Evolutionary conservation across 176 grass and related monocot genomes (phyloP).

Genomic region (Juncus inflexus): DNA sequence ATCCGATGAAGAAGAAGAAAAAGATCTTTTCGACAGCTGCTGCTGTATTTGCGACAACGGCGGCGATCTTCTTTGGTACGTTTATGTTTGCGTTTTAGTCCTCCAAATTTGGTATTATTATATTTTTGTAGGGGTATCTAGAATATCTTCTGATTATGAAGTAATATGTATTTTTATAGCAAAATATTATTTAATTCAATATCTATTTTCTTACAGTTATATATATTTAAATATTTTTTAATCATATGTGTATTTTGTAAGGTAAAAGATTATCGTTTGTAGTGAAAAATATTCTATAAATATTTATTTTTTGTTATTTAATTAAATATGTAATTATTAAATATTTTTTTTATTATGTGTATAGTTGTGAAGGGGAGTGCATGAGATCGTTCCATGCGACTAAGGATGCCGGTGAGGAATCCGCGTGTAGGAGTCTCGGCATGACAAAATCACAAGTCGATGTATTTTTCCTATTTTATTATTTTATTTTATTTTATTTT

Average conservation of each 20-base stretch:
- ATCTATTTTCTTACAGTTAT: too few species aligned
- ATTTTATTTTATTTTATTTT: constrained; percentile 20
- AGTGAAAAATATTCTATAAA: constrained; percentile 11
- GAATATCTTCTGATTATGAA: not conserved
- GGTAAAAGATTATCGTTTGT: not conserved
- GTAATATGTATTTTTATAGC: not conserved
- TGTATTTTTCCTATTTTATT: constrained; percentile 35
- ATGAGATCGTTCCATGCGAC: constrained; percentile 97
- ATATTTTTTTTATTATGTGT: constrained; percentile 19
- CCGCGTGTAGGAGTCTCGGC: constrained; percentile 59
- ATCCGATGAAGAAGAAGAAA: constrained; percentile 73
- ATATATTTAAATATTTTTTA: not conserved
- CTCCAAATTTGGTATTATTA: not conserved
- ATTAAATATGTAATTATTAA: too few species aligned
- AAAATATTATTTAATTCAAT: too few species aligned
- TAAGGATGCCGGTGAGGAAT: constrained; percentile 50
- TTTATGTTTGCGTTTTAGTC: constrained; percentile 14
- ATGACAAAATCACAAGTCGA: constrained; percentile 52
- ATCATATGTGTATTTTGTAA: constrained; percentile 13
- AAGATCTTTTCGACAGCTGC: constrained; percentile 44
- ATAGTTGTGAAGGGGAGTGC: constrained; percentile 86
- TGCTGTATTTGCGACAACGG: constrained; percentile 69
- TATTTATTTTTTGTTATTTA: constrained; percentile 15
- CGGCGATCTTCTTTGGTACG: constrained; percentile 53
- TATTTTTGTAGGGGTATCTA: not conserved